phyloP scores from a whole-genome alignment of 495 filamentous ascomycete genomes.

The Saxispiralis lemnorum region DNA sequence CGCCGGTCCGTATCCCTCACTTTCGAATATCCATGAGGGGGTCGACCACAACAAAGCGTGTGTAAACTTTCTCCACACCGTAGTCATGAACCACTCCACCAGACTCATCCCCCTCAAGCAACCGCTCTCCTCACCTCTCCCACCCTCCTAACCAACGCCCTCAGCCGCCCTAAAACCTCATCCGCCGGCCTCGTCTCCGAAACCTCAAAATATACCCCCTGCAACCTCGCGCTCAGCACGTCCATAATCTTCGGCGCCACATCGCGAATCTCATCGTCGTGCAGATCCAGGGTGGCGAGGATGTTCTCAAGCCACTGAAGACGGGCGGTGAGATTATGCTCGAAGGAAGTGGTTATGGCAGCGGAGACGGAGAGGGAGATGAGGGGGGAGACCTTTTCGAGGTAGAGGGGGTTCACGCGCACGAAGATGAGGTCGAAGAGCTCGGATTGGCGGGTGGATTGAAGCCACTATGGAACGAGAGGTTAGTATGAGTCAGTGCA shows the following conservation, averaged over 20 bases:
- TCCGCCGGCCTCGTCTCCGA: conserved; percentile 3
- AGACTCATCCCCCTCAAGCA: conserved; percentile 1
- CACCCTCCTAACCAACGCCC: conserved; percentile 4
- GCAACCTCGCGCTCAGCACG: conserved; percentile 13
- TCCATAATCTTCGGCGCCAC: conserved; percentile 19
- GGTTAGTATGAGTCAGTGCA: not conserved
- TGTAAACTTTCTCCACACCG: no score
- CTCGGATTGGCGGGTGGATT: conserved; percentile 48
- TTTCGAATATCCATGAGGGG: no score
- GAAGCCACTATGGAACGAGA: conserved; percentile 58
- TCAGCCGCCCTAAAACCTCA: conserved; percentile 3
- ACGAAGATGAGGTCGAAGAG: conserved; percentile 71
- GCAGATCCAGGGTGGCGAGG: conserved; percentile 35
- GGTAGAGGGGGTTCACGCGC: conserved; percentile 51
- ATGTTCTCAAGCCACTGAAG: conserved; percentile 64
- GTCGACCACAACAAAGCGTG: no score
- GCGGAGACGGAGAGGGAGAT: conserved; percentile 69
- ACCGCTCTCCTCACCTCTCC: conserved; percentile 7
- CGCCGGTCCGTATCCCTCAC: no score
- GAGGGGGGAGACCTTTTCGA: conserved; percentile 48
- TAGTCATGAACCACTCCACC: no score
- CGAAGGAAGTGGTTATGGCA: conserved; percentile 55
- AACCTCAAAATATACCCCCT: conserved; percentile 15
- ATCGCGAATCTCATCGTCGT: conserved; percentile 14
- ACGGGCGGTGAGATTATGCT: conserved; percentile 46